Evolutionary conservation across 768 basidiomycete species (phyloP), one percentile per base, ranked within the genome.

Genomic region (Plicaturopsis crispa): DNA sequence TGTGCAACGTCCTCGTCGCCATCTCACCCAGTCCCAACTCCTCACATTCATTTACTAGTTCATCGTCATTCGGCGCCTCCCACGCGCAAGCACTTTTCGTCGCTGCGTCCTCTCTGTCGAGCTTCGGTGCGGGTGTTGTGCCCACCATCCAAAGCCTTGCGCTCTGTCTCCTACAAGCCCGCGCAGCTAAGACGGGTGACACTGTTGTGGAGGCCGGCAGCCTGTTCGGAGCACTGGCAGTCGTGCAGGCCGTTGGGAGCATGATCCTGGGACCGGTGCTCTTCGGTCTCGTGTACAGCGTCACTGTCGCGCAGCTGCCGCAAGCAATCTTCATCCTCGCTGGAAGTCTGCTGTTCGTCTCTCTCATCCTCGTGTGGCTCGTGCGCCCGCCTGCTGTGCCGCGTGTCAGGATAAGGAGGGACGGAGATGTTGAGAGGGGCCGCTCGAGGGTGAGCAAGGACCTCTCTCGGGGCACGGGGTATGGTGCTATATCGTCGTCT

Each of bases 81-180:
- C n/a, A 12, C 33, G 55, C 53, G 1, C 66, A 75, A 48, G 31
- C 56, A 3, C 44, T 73, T 26, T 89, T 83, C 48, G 61, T 77
- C 8, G 72, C 61, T 0, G 63, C 78, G 20, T 82, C 83, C 1
- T 73, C 73, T 24, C 52, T 88, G 28, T 71, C 75, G 5, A 73
- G 75, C 14, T 71, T 84, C 31, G 80, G 81, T 10, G 73, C 78
- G 2, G 86, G 84, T 3, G 72, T 80, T 11, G 70, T 73, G 39
- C 84, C 86, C 6, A 70, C 80, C 1, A 54, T 75, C 36, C 80
- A 86, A 43, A 84, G 81, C n/a, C 65, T 89, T 6, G 85, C 83
- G 0, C 63, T 87, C 4, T 82, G 75, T 47, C 66, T 84, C n/a
- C 44, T 73, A n/a, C 65, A 68, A 24, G 52, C 51, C 31, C 54